phyloP scores from a whole-genome alignment of 179 eudicot species.

The Silene noctiflora region DNA sequence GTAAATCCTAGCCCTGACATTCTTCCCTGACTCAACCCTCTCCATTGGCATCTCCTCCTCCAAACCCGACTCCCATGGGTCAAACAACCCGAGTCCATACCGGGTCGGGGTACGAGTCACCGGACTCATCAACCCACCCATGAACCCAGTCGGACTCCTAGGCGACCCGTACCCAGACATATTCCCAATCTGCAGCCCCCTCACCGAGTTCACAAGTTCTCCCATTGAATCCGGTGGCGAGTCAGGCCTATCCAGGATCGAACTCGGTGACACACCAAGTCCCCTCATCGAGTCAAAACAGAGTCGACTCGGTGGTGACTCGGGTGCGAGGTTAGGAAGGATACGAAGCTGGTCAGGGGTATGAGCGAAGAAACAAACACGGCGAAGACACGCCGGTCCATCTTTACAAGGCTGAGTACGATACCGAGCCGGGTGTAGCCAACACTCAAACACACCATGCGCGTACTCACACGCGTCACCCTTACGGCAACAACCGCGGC shows the following conservation, averaged over 20 bases:
- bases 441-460: conserved; percentile 89
- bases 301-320: conserved; percentile 59
- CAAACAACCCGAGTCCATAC: conserved; percentile 39
- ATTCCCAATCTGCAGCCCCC: conserved; percentile 48
- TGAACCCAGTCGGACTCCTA: conserved; percentile 35
- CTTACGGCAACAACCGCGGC: conserved; percentile 54
- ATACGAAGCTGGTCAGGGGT: conserved; percentile 65
- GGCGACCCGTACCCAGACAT: conserved; percentile 38
- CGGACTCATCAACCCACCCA: conserved; percentile 41
- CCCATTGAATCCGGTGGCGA: conserved; percentile 31
- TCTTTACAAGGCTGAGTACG: conserved; percentile 93
- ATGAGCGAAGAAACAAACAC: conserved; percentile 88
- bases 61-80: conserved; percentile 32
- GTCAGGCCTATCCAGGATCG: conserved; percentile 17
- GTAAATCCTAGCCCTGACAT: conserved; percentile 62
- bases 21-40: conserved; percentile 75
- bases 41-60: conserved; percentile 74
- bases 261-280: conserved; percentile 8
- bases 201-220: conserved; percentile 47
- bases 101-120: conserved; percentile 42
- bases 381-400: conserved; percentile 61
- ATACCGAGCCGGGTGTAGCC: conserved; percentile 87
- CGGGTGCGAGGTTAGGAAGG: conserved; percentile 25
- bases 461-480: conserved; percentile 83
- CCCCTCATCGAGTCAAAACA: conserved; percentile 13